A percentile compares a stretch with the other conserved stretches of the same genome.
These are phyloP conservation scores for Achaetomiella virescens DNA, from an alignment of 495 filamentous ascomycete genomes.

Conservation along the genomic window DNA sequence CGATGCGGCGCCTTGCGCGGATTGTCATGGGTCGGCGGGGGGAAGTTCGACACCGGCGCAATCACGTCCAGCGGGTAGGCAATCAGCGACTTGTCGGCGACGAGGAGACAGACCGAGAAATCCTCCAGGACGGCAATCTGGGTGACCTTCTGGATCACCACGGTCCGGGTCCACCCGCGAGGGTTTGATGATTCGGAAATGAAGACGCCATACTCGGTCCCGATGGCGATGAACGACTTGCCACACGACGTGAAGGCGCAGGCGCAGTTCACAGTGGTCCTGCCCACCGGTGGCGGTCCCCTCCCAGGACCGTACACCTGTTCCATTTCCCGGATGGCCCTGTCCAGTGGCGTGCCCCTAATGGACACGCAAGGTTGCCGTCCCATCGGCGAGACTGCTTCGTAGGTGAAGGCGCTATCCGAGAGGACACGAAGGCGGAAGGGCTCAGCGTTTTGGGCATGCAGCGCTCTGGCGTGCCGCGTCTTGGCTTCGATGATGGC, in stretches of 20 bases:
- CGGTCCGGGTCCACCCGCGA: constrained; percentile 79
- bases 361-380: constrained; percentile 50
- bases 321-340: constrained; percentile 86
- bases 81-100: constrained; percentile 84
- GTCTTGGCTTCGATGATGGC: constrained; percentile 95
- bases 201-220: constrained; percentile 91
- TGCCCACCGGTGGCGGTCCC: constrained; percentile 69
- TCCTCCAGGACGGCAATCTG: constrained; percentile 95
- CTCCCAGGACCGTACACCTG: constrained; percentile 58
- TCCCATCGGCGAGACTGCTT: constrained; percentile 50
- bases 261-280: constrained; percentile 83
- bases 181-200: constrained; percentile 79
- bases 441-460: constrained; percentile 91
- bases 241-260: constrained; percentile 79
- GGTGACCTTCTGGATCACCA: constrained; percentile 68
- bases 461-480: constrained; percentile 77
- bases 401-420: constrained; percentile 82
- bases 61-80: constrained; percentile 92
- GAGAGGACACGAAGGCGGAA: constrained; percentile 90
- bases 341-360: constrained; percentile 82
- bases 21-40: constrained; percentile 55
- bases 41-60: constrained; percentile 62
- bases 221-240: constrained; percentile 86
- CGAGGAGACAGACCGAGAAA: constrained; percentile 83
- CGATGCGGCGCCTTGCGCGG: constrained; percentile 79